Base-by-base conservation (phyloP, 2,329 filamentous ascomycete species). In the Penicillium polonicum region DNA sequence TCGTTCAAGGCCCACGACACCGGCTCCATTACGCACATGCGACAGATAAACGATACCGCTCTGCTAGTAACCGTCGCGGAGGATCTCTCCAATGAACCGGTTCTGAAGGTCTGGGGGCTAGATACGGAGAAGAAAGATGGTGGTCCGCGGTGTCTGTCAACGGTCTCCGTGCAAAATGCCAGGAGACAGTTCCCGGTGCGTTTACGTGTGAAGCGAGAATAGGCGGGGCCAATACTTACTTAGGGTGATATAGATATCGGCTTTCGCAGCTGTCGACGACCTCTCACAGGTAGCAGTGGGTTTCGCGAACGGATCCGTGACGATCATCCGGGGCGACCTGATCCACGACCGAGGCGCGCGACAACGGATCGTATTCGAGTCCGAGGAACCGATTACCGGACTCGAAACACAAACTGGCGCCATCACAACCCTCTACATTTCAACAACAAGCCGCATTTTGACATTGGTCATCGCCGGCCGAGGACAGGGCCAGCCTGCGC, bases 121-220 rank as follows among this genome's bases (percentile, higher is more conserved):
- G 92, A 97, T 72, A 95, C 88, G 4, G 91, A 96, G 65, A 97
- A 94, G 83, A 97, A 95, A 82, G 95, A 91, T 5, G 92, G 92
- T 42, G 81, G 88, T 60, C 94, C 94, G 17, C 90, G 88, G 39
- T 97, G 94, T 72, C 82, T 96, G 64, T 96, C 91, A 70, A 94
- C 89, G 1, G 78, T 97, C 51, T 86, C 83, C 23, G 88, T 99
- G 63, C 90, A 92, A 72, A 97, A 97, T 78, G 92, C 90, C 41
- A 85, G 90, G 72, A 92, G 93, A 72, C 91, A 90, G 67, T 97
- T 97, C 74, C 94, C 94, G n/a, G 90, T 91, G 74, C 66, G 84
- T 56, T 12, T 33, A 19, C 23, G 25, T 5, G 27, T 21, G 31
- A 17, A 19, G 13, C 21, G 17, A n/a, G 27, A 9, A n/a, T 17